Base-by-base conservation (phyloP, 495 filamentous ascomycete species). In the Pyrenula aspistea region DNA sequence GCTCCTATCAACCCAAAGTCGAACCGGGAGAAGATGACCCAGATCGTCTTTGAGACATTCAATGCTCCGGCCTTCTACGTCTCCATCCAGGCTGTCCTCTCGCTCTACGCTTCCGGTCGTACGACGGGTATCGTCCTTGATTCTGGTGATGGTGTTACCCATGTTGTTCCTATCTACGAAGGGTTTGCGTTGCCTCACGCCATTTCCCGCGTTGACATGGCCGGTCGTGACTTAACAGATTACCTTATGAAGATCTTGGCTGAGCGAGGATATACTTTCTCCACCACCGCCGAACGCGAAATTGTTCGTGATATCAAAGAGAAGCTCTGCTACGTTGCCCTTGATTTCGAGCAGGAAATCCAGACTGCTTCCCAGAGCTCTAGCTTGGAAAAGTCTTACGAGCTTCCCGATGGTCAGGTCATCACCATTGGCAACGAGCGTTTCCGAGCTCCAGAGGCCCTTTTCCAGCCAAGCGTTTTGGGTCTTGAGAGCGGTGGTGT, bases 1-100 rank as follows among this genome's bases (percentile, higher is more conserved):
- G 93, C 93, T 67, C 94, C 93, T 61, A 94, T 98, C 83, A 98
- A 98, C 84, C 93, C 93, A 75, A 96, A 96, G 84, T 95, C 90
- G 79, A 98, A 98, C 81, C 88, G 94, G 82, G 94, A 97, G 83
- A 97, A 96, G 84, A 96, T 97, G 89, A 97, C 93, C 60, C 94
- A 98, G 79, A 97, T 98, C 65, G 94, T 98, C 72, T 98, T 98
- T 85, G 93, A 98, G 83, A 98, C 93, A 66, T 98, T 97, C 86
- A 98, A 98, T 80, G 94, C 94, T 67, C 93, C 93, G 65, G 93
- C 93, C 65, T 96, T 98, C 84, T 98, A 96, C 82, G 93, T 96
- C 79, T 97, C 93, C 68, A 97, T 97, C 80, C 93, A 98, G 85
- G 93, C 93, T 72, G 94, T 98, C 63, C 82, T 98, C 62, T 97